Base-by-base conservation (phyloP, 805 yeast genomes). In the Huiozyma naganishii region DNA sequence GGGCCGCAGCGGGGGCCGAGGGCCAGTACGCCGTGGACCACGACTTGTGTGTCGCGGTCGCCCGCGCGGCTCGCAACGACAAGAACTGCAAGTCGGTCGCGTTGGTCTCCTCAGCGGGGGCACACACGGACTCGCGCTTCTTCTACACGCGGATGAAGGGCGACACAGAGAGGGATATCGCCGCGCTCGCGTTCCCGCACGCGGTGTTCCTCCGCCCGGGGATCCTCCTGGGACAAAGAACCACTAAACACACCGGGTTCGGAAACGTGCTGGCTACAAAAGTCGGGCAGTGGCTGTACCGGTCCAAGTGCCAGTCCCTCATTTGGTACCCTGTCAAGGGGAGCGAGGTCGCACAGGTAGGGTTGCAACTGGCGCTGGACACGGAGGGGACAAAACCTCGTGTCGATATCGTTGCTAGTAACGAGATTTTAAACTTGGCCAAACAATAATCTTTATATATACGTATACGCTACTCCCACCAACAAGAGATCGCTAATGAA, bases 151-250 rank as follows among this genome's bases (percentile, higher is more conserved):
- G 71, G 51, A 70, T 81, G 61, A 88, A 88, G 59, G 95, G 95
- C 27, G 74, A 79, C 41, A 67, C 83, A 40, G 96, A 88, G 57
- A 72, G 78, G 38, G 85, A 77, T 39, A 66, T 88, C 7, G 62
- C 69, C 36, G 77, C 67, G 0, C 67, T 87, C 45, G 72, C 69
- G 29, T 88, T 86, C 61, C 79, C 78, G n/a, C 69, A 77, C 43
- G 77, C 87, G 1, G 73, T 85, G 41, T 80, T 88, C 48, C 61
- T 88, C 44, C 72, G 85, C 54, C 95, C 96, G 0, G 95, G 95
- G 9, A 59, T 68, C 0, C 65, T 87, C 33, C 52, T 83, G 5
- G 95, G 95, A 4, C 72, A 74, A 28, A 68, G 95, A 53, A 7
- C 30, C 4, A 40, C 23, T 5, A 41, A 48, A 7, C 45, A 61